Evolutionary conservation across 129 eudicot genomes (phyloP).

Genomic region (Centaurea solstitialis): DNA sequence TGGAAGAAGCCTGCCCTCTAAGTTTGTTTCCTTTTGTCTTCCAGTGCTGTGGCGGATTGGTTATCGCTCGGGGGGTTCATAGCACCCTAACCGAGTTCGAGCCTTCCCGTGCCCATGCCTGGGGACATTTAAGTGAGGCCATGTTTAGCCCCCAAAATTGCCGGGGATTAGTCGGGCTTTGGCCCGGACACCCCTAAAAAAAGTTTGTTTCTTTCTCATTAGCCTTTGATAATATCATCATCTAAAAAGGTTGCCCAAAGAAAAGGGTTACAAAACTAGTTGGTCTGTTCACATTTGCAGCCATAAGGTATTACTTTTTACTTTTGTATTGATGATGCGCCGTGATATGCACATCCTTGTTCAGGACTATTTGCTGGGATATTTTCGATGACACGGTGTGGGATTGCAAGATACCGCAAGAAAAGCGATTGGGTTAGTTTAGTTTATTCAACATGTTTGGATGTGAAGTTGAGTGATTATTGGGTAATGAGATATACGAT

Average conservation of each 20-base stretch:
- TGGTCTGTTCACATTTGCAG: neutral
- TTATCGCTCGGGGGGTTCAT: too few relatives aligned
- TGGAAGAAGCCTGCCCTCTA: neutral
- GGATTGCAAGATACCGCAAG: constrained; percentile 68
- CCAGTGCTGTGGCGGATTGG: too few relatives aligned
- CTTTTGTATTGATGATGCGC: neutral
- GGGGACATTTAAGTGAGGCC: too few relatives aligned
- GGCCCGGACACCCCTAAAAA: too few relatives aligned
- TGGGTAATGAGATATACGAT: neutral
- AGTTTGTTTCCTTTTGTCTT: neutral
- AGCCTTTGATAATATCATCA: neutral
- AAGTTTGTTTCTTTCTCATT: neutral
- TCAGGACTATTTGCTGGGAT: constrained; percentile 82
- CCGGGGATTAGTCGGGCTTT: too few relatives aligned
- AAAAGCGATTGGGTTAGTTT: constrained; percentile 74
- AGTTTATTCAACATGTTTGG: constrained; percentile 8
- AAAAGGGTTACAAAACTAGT: neutral
- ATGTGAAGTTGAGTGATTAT: neutral
- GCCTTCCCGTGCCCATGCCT: too few relatives aligned
- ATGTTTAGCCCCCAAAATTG: too few relatives aligned
- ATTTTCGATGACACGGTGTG: constrained; percentile 70
- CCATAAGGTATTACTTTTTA: neutral
- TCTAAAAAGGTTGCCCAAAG: neutral
- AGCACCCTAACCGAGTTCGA: too few relatives aligned
- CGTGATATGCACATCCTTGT: neutral